Base-by-base conservation (phyloP, 2,329 filamentous ascomycete species). In the Zymoseptoria brevis region DNA sequence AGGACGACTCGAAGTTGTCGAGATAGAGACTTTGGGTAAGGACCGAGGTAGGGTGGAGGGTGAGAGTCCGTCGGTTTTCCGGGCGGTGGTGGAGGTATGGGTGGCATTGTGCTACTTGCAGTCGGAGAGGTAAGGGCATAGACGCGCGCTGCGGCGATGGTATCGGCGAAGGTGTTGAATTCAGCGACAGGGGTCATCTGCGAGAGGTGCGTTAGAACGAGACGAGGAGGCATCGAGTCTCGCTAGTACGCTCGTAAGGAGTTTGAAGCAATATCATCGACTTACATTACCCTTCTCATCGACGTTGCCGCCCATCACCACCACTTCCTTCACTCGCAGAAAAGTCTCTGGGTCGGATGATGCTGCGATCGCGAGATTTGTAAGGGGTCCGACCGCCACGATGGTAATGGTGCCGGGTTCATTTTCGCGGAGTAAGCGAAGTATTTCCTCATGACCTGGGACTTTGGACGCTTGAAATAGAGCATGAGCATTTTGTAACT, bases 131-230 rank as follows among this genome's bases (percentile, higher is more conserved):
- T 78, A 11, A 81, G 71, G 1, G 79, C 77, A 58, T 79, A 80
- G 35, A 81, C 68, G 50, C 78, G 72, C 1, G 79, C 79, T 7
- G 77, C 75, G 29, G 79, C 78, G 56, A 79, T 68, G 53, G 74
- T 73, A 63, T 99, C 95, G 59, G 94, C 92, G 70, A 90, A 96
- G 59, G 88, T 88, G 78, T 99, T 99, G 82, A 99, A 99, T 73
- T 99, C 94, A 63, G 89, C 90, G 11, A 87, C 83, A 1, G 94
- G 93, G 0, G 83, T 87, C 65, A 86, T 82, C 78, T 80, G 73
- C 3, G 29, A 24, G 11, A 21, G 51, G 51, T 30, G 19, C 19
- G 19, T 53, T 8, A 53, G 51, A 16, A n/a, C 13, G 35, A 6
- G 13, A 7, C 13, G 35, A 16, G 6, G 35, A 45, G 35, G 35